Conservation (phyloP, 2,329 filamentous ascomycete species). For the Neonectria ditissima region DNA sequence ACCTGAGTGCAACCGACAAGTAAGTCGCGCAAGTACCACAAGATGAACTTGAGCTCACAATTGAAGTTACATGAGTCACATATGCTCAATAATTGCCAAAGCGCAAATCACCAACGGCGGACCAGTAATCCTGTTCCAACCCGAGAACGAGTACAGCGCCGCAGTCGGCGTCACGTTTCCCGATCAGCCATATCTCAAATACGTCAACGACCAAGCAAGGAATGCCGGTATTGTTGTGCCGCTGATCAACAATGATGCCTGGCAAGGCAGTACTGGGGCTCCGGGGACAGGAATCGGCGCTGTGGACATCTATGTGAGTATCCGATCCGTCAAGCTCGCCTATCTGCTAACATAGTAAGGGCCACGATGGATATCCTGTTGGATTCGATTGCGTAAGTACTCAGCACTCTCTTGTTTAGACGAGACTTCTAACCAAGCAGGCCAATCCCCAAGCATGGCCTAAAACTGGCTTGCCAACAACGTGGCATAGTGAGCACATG, state of each 20-base stretch:
- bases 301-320: constrained; percentile 67
- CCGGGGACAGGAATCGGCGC: constrained; percentile 69
- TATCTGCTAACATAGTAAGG: constrained; percentile 41
- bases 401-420: fast-evolving
- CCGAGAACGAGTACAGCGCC: constrained; percentile 82
- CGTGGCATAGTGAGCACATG: constrained; percentile 66
- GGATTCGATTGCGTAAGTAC: constrained; percentile 64
- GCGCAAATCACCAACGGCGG: constrained; percentile 87
- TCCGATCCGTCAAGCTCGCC: fast-evolving
- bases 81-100: constrained; percentile 75
- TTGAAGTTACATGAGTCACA: constrained; percentile 61
- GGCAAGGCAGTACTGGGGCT: constrained; percentile 69
- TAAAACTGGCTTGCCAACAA: constrained; percentile 46
- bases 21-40: constrained; percentile 48
- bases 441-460: constrained; percentile 61
- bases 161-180: constrained; percentile 67
- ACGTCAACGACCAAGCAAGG: constrained; percentile 75
- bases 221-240: constrained; percentile 79
- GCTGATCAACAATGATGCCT: constrained; percentile 80
- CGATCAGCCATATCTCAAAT: constrained; percentile 75
- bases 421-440: constrained; percentile 18
- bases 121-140: constrained; percentile 81
- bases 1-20: constrained; percentile 74
- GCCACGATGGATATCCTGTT: constrained; percentile 73
- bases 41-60: neutral